Percentiles rank a stretch among this genome's conserved stretches.
phyloP scores from a whole-genome alignment of 176 grass and related monocot genomes.

The Panicum miliaceum region DNA sequence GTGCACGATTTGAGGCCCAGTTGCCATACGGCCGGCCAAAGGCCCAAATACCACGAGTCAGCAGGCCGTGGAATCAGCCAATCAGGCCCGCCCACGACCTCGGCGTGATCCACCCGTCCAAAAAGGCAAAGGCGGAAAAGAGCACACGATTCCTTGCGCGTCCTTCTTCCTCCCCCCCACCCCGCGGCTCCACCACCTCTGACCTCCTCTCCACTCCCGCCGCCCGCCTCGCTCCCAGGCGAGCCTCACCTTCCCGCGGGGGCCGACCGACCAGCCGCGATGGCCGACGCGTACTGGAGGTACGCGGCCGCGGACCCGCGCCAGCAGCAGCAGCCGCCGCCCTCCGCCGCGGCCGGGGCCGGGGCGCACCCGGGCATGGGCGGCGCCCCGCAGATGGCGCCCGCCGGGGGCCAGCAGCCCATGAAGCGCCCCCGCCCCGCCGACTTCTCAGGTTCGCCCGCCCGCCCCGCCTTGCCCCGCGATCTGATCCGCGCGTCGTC shows the following conservation, averaged over 20 bases:
- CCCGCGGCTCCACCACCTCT: not conserved
- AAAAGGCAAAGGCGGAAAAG: not conserved
- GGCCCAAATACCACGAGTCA: too few relatives aligned
- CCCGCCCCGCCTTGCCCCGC: too few relatives aligned
- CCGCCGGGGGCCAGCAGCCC: conserved; percentile 26
- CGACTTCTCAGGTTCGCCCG: conserved; percentile 55
- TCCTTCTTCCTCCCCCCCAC: not conserved
- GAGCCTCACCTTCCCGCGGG: not conserved
- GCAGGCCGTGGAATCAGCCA: not conserved
- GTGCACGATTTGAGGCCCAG: not conserved
- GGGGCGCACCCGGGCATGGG: not conserved
- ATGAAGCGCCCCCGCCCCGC: conserved; percentile 62
- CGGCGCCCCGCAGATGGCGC: conserved; percentile 6
- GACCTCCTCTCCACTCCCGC: not conserved
- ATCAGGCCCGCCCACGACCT: not conserved
- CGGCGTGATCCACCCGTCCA: not conserved
- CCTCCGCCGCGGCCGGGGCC: conserved; percentile 3
- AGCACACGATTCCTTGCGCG: not conserved
- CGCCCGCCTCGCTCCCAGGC: too few relatives aligned
- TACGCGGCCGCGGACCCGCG: conserved; percentile 51
- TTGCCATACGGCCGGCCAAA: not conserved
- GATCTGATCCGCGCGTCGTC: not conserved
- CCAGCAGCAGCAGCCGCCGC: conserved; percentile 40
- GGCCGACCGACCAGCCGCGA: not conserved
- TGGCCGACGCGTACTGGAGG: conserved; percentile 83